A percentile compares a stretch with the other conserved stretches of the same genome.
These are phyloP conservation scores for Dendrostoma leiphaemia DNA, from an alignment of 2,329 filamentous ascomycete species.

Conservation along the genomic window DNA sequence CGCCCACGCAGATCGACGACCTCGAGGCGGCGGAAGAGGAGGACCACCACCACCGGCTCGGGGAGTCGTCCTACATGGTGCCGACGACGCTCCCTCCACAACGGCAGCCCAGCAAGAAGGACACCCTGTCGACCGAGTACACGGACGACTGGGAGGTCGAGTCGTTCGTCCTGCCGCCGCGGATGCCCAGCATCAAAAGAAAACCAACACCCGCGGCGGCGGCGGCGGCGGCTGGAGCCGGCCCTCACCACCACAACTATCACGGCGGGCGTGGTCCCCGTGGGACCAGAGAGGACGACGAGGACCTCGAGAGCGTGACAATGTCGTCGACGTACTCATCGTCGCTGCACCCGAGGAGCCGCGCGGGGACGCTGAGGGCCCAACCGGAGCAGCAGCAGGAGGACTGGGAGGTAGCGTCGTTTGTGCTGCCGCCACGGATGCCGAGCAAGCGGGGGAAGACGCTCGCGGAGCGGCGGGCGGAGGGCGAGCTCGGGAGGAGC, in stretches of 20 bases:
- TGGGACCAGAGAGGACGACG: neutral
- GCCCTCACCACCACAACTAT: no score
- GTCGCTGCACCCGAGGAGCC: neutral
- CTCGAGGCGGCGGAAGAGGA: conserved; percentile 9
- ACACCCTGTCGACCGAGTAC: neutral
- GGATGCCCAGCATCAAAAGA: conserved; percentile 18
- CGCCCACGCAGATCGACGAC: conserved; percentile 13
- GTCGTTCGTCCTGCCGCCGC: conserved; percentile 14
- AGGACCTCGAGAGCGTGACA: conserved; percentile 9
- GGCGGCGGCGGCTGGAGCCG: neutral
- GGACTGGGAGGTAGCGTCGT: conserved; percentile 13
- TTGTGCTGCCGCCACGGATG: conserved; percentile 16
- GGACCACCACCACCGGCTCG: no score
- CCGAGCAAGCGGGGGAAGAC: conserved; percentile 11
- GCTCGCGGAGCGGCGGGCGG: neutral
- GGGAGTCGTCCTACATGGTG: conserved; percentile 5
- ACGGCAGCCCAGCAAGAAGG: conserved; percentile 6
- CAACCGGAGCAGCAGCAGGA: neutral
- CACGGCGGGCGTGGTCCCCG: no score
- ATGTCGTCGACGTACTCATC: conserved; percentile 8
- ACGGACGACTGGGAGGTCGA: conserved; percentile 13
- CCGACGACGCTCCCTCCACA: no score
- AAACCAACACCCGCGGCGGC: no score
- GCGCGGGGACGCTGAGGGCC: neutral
- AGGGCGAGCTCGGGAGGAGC: neutral